phyloP scores from a whole-genome alignment of 768 basidiomycete genomes.

The Kwoniella mangroviensis region DNA sequence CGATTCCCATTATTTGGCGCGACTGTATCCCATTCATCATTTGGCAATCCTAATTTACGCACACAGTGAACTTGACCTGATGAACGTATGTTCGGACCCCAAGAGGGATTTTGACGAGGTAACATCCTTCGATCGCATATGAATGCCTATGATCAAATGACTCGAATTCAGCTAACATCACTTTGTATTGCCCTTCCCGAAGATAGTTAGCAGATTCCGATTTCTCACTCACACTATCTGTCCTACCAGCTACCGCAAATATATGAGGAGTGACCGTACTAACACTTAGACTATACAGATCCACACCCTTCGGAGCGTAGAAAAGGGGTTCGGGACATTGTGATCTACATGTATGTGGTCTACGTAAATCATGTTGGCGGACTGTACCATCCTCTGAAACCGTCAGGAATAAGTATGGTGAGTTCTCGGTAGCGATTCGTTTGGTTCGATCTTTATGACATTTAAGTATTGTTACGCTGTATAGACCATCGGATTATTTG shows the following conservation, averaged over 20 bases:
- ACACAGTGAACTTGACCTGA: constrained; percentile 75
- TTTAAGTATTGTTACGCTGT: constrained; percentile 60
- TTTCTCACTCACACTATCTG: constrained; percentile 74
- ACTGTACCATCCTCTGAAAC: constrained; percentile 76
- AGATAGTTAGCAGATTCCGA: no score
- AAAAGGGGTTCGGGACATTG: constrained; percentile 76
- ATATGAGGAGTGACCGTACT: constrained; percentile 81
- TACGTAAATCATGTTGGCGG: constrained; percentile 82
- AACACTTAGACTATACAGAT: constrained; percentile 73
- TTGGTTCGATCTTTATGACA: constrained; percentile 77
- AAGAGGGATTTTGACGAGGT: constrained; percentile 69
- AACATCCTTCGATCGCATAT: constrained; percentile 81
- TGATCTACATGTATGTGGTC: constrained; percentile 67
- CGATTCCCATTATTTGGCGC: constrained; percentile 22
- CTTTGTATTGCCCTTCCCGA: no score
- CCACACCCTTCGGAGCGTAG: constrained; percentile 63
- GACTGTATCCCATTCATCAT: constrained; percentile 45
- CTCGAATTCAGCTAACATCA: background rate
- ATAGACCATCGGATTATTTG: background rate
- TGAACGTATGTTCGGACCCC: constrained; percentile 67
- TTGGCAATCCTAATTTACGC: constrained; percentile 70
- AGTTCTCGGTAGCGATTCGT: constrained; percentile 66
- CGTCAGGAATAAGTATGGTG: constrained; percentile 47
- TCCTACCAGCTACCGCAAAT: constrained; percentile 81
- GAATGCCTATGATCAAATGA: constrained; percentile 65